Evolutionary conservation across 768 basidiomycete genomes (phyloP).

Genomic region (Crepidotus variabilis): DNA sequence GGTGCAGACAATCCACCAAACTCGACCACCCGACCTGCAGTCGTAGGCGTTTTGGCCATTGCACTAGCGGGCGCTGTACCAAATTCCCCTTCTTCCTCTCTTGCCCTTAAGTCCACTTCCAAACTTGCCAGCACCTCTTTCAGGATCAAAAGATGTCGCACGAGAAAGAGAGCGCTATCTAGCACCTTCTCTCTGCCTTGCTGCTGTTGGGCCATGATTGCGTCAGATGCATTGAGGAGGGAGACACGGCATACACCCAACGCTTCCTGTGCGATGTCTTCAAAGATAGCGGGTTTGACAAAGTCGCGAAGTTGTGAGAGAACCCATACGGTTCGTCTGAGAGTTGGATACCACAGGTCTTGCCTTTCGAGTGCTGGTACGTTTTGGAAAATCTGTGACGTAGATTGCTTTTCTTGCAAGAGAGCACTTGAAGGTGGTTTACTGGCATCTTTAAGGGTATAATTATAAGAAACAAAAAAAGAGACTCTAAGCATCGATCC

Average conservation of each 20-base stretch:
- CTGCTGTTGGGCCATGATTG: slow-evolving; percentile 49
- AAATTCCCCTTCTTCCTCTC: slow-evolving; percentile 32
- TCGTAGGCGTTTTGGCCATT: not conserved
- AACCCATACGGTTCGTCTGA: slow-evolving; percentile 89
- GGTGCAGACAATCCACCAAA: slow-evolving; percentile 1
- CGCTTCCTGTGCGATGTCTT: slow-evolving; percentile 95
- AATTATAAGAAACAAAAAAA: slow-evolving; percentile 1
- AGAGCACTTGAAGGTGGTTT: slow-evolving; percentile 40
- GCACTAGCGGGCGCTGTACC: not conserved
- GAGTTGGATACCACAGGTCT: slow-evolving; percentile 89
- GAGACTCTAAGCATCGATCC: slow-evolving; percentile 20
- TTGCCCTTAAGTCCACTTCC: slow-evolving; percentile 61
- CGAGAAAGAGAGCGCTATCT: slow-evolving; percentile 84
- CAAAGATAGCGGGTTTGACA: slow-evolving; percentile 95
- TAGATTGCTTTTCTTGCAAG: slow-evolving; percentile 64
- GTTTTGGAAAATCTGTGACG: slow-evolving; percentile 60
- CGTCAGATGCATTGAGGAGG: slow-evolving; percentile 67
- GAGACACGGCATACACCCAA: slow-evolving; percentile 80
- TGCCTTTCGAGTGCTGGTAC: slow-evolving; percentile 69
- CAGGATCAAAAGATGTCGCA: slow-evolving; percentile 84
- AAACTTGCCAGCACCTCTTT: slow-evolving; percentile 75
- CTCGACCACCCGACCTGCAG: slow-evolving; percentile 6
- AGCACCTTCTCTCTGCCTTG: slow-evolving; percentile 34
- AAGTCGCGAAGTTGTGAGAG: slow-evolving; percentile 86
- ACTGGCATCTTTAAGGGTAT: slow-evolving; percentile 34